Percentiles rank a stretch among this genome's conserved stretches.
phyloP scores from a whole-genome alignment of 768 basidiomycete genomes.

The Kwoniella bestiolae region DNA sequence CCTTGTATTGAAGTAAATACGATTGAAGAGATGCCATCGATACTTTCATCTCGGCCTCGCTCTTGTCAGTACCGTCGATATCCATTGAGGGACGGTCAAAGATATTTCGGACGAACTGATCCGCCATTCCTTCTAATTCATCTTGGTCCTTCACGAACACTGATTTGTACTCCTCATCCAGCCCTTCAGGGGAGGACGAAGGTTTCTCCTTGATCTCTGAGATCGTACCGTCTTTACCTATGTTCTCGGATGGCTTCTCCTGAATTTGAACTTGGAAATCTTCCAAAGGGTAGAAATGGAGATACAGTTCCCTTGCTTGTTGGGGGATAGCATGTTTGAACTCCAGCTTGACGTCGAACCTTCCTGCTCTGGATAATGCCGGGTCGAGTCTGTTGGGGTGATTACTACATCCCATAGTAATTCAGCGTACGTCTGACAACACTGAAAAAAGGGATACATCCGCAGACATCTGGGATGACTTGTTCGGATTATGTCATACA shows the following conservation, averaged over 20 bases:
- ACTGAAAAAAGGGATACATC: no score
- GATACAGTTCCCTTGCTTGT: constrained; percentile 55
- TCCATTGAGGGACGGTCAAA: not conserved
- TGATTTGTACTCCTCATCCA: constrained; percentile 8
- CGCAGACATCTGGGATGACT: no score
- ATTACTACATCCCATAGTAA: constrained; percentile 63
- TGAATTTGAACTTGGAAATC: constrained; percentile 22
- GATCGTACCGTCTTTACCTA: constrained; percentile 3
- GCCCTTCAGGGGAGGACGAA: not conserved
- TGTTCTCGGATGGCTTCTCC: not conserved
- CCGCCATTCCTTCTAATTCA: constrained; percentile 23
- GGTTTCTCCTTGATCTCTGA: not conserved
- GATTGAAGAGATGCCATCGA: constrained; percentile 84
- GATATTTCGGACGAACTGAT: constrained; percentile 13
- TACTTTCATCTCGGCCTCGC: constrained; percentile 61
- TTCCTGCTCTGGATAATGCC: constrained; percentile 83
- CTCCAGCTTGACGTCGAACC: constrained; percentile 86
- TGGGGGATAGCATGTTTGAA: constrained; percentile 78
- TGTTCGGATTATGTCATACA: no score
- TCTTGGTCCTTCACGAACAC: not conserved
- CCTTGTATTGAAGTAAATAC: constrained; percentile 73
- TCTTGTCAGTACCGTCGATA: not conserved
- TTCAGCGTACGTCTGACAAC: no score
- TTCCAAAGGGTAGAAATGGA: constrained; percentile 50
- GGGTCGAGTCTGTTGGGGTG: constrained; percentile 89